A percentile compares a stretch with the other conserved stretches of the same genome.
Conservation (phyloP, 1,139 yeast species). For the Schizosaccharomyces versatilis region DNA sequence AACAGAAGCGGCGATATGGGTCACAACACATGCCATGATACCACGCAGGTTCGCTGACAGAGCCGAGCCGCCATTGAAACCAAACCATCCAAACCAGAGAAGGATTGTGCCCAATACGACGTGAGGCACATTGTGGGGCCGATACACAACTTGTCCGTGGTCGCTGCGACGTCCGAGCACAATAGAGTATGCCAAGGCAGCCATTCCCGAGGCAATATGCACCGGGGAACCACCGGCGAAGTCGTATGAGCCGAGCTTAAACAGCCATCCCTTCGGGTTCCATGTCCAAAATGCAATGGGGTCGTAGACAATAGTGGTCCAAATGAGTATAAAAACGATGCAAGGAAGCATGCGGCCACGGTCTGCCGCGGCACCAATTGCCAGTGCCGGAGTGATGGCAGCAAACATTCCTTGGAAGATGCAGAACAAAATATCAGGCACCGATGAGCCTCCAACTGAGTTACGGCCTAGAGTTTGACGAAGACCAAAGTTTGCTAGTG, state of each 20-base stretch:
- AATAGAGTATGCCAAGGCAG: slow-evolving; percentile 81
- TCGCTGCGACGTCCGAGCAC: slow-evolving; percentile 59
- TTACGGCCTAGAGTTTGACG: slow-evolving; percentile 37
- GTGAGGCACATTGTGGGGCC: slow-evolving; percentile 74
- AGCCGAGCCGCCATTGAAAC: slow-evolving; percentile 93
- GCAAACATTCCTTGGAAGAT: slow-evolving; percentile 78
- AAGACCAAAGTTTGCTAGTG: slow-evolving; percentile 56
- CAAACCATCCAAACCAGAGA: slow-evolving; percentile 97
- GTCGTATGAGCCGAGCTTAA: slow-evolving; percentile 61
- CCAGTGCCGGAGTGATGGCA: slow-evolving; percentile 48
- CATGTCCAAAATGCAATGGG: slow-evolving; percentile 90
- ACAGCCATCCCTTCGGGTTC: slow-evolving; percentile 83
- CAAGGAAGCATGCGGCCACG: slow-evolving; percentile 91
- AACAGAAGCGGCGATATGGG: slow-evolving; percentile 75
- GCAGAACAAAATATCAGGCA: slow-evolving; percentile 72
- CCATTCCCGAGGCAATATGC: slow-evolving; percentile 82
- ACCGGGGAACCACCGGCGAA: slow-evolving; percentile 98
- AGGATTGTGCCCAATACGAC: slow-evolving; percentile 85
- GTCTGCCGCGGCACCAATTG: slow-evolving; percentile 95
- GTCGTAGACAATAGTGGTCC: slow-evolving; percentile 92
- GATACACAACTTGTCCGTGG: slow-evolving; percentile 21
- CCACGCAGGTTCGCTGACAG: slow-evolving; percentile 81
- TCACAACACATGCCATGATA: slow-evolving; percentile 79
- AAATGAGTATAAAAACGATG: slow-evolving; percentile 78
- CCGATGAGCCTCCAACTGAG: slow-evolving; percentile 24